Evolutionary conservation across 2,329 filamentous ascomycete genomes (phyloP), one percentile per base, ranked within the genome.

Genomic region (Neospermospora avenae): DNA sequence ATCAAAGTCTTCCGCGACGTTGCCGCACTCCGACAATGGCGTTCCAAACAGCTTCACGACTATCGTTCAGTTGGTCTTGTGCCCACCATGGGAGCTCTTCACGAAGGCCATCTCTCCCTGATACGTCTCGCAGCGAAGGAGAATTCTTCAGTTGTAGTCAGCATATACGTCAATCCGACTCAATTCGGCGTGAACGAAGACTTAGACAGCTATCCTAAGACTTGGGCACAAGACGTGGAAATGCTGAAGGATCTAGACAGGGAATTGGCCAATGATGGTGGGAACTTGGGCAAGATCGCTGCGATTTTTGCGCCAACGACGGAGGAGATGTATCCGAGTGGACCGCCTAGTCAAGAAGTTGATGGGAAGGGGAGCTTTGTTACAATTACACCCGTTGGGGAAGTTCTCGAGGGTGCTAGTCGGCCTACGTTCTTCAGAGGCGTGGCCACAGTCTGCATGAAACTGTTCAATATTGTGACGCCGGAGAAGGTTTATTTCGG

Each of bases 61-160:
- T 83, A 88, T 68, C 84, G 88, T 59, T 87, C 86, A 46, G 86
- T 99, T 60, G 91, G 89, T 61, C 85, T 99, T 28, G 92, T 99
- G 37, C 95, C 95, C 1, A 99, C 95, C 34, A 98, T 99, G 95
- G 95, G 95, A 64, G 95, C 95, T 53, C 82, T 99, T n/a, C 95
- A 99, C 75, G 84, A 86, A 58, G 95, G 95, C 42, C 95, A 99
- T 76, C 77, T 96, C 55, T 89, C 90, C 3, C 83, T 99, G 22
- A 89, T 96, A 70, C 89, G 91, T 61, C 84, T 87, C 68, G 95
- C 95, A 3, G 93, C 93, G 1, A 79, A 81, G 51, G 91, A 96
- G 69, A 95, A 92, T 76, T 88, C 90, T 66, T 84, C 92, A 68
- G 90, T 98, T 59, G 87, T 97, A 63, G 90, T 99, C 58, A 92